Base-by-base conservation (phyloP, 1,284 basidiomycete genomes). In the Apiotrichum gracile region DNA sequence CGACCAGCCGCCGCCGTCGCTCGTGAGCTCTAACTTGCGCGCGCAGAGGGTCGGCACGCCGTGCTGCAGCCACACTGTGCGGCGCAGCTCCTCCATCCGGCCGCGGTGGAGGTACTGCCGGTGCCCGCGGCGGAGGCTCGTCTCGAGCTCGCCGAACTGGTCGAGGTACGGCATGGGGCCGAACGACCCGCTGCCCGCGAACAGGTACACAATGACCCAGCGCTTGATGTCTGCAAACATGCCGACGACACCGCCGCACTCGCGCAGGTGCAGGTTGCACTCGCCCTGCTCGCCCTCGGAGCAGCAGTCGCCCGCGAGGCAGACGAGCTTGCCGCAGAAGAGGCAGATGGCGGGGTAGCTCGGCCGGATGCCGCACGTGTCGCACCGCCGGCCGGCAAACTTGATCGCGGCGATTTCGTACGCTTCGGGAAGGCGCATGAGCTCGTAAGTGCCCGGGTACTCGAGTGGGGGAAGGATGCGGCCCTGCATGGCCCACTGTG, bases 1-100 rank as follows among this genome's bases (percentile, higher is more conserved):
- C 65, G 88, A 87, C 93, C 93, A 97, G 13, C 91, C 91, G 24
- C 92, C 91, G 41, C 82, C 85, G 69, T 97, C 92, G n/a, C 91
- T 82, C 4, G 83, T 84, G 53, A 87, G 81, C 68, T 98, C 96
- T 52, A 97, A 74, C 71, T 88, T 89, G 46, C 94, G 80, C 3
- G 93, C 90, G 16, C 97, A 87, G 34, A 91, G 78, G 12, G 90
- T 94, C 9, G 94, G 91, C 49, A 97, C 86, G 2, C 86, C 85
- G 60, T 97, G 93, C 50, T 81, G 82, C 37, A 97, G 79, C 91
- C 94, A 97, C 1, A 66, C 58, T 1, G 83, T 83, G 75, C 87
- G 89, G 26, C 92, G 81, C 44, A 96, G 80, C 55, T 97, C 94
- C 67, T 97, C 94, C 84, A 91, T 91, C 38, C 96, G 80, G 19